A percentile compares a stretch with the other conserved stretches of the same genome.
These are phyloP conservation scores for Penicillium daleae DNA, from an alignment of 495 filamentous ascomycete species.

Conservation along the genomic window DNA sequence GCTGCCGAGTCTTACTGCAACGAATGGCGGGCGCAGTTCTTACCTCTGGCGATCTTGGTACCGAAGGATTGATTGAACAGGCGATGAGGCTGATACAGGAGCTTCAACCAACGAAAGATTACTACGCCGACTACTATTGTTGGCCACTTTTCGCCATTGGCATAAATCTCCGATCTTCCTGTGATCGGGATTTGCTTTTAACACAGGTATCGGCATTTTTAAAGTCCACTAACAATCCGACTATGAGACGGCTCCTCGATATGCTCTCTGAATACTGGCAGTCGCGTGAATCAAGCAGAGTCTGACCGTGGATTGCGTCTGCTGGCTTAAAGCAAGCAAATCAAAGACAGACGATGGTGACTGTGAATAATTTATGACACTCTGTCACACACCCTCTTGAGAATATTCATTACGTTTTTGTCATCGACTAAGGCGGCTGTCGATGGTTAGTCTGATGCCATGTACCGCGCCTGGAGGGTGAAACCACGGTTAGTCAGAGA, in stretches of 20 bases:
- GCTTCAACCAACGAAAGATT: constrained; percentile 24
- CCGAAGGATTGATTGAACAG: constrained; percentile 12
- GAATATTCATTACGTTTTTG: background rate
- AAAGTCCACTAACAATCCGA: constrained; percentile 27
- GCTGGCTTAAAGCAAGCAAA: no score
- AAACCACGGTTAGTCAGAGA: background rate
- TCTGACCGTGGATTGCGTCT: no score
- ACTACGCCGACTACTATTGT: constrained; percentile 35
- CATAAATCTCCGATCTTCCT: background rate
- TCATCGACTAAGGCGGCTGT: background rate
- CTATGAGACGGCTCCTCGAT: constrained; percentile 27
- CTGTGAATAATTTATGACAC: no score
- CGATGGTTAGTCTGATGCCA: background rate
- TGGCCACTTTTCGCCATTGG: constrained; percentile 29
- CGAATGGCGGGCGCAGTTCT: background rate
- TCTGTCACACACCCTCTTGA: no score
- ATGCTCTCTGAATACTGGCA: constrained; percentile 16
- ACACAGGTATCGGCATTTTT: constrained; percentile 23
- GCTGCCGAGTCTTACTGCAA: constrained; percentile 18
- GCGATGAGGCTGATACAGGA: constrained; percentile 15
- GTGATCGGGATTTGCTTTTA: constrained; percentile 21
- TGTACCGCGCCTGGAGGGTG: background rate
- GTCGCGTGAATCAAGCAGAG: no score
- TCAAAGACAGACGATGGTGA: no score
- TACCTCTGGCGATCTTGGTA: background rate